A percentile compares a stretch with the other conserved stretches of the same genome.
Conservation (phyloP, 1,139 yeast species). For the Pichia sp. region DNA sequence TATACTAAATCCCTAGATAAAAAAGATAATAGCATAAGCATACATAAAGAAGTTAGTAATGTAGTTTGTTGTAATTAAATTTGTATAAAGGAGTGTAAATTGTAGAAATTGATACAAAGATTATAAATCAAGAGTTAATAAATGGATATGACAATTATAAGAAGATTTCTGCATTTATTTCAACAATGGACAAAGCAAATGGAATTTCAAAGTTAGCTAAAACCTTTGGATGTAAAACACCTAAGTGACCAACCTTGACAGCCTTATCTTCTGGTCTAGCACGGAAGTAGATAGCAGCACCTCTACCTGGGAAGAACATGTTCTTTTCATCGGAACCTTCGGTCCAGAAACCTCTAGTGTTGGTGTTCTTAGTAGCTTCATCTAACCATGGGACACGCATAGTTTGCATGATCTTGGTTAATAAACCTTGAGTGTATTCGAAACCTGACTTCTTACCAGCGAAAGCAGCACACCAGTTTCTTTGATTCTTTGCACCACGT, state of each 20-base stretch:
- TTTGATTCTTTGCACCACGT: conserved; percentile 88
- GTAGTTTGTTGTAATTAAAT: too few species aligned
- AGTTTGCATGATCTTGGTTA: conserved; percentile 96
- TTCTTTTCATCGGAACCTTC: conserved; percentile 64
- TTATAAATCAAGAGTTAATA: not conserved
- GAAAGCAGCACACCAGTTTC: conserved; percentile 92
- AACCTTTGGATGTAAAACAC: conserved; percentile 96
- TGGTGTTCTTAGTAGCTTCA: conserved; percentile 52
- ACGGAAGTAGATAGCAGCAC: conserved; percentile 83
- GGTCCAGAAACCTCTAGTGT: conserved; percentile 81
- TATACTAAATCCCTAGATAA: not conserved
- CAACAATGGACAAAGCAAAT: conserved; percentile 89
- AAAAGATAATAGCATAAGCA: not conserved
- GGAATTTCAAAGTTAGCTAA: conserved; percentile 86
- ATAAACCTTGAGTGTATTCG: conserved; percentile 89
- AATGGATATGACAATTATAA: conserved; percentile 37
- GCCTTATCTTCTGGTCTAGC: conserved; percentile 54
- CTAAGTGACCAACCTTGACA: conserved; percentile 74
- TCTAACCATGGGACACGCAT: conserved; percentile 85
- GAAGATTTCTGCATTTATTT: conserved; percentile 85
- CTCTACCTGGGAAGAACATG: conserved; percentile 96
- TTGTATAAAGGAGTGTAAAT: not conserved
- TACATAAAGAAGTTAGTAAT: not conserved
- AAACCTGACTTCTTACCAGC: conserved; percentile 97
- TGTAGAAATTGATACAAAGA: too few species aligned